A percentile compares a stretch with the other conserved stretches of the same genome.
Conservation (phyloP, 2,329 filamentous ascomycete genomes). For the Teratosphaeriaceae sp. region DNA sequence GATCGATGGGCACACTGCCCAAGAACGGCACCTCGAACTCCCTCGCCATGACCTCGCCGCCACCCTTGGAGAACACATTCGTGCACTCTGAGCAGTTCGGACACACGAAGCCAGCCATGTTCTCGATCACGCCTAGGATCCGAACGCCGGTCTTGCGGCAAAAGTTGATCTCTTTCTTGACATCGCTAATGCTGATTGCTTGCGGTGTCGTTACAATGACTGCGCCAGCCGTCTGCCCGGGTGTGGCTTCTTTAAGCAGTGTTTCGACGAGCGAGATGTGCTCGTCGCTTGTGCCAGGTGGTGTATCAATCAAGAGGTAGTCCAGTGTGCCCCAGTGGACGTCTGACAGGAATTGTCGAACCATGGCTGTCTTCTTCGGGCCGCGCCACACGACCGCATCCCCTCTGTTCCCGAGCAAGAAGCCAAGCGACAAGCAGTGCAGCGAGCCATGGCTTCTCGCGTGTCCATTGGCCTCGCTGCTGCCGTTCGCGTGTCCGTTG, state of each 20-base stretch:
- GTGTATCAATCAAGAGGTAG: slow-evolving; percentile 90
- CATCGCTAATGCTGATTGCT: slow-evolving; percentile 86
- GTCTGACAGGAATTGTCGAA: slow-evolving; percentile 88
- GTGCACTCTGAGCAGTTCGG: slow-evolving; percentile 73
- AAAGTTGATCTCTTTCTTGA: slow-evolving; percentile 92
- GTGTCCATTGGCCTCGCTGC: slow-evolving; percentile 7
- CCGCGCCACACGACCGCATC: slow-evolving; percentile 97
- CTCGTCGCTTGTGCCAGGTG: slow-evolving; percentile 92
- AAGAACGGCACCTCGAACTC: slow-evolving; percentile 81
- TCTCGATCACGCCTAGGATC: slow-evolving; percentile 87
- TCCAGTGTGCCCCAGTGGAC: slow-evolving; percentile 85
- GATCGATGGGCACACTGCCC: slow-evolving; percentile 84
- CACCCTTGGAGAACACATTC: slow-evolving; percentile 87
- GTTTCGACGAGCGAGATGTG: slow-evolving; percentile 91
- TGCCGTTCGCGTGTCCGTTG: not conserved
- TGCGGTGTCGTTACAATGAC: slow-evolving; percentile 96
- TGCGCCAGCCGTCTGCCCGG: slow-evolving; percentile 71
- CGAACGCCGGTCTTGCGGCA: slow-evolving; percentile 75
- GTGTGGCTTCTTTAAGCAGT: slow-evolving; percentile 32
- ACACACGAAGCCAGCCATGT: slow-evolving; percentile 92
- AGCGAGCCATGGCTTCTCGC: slow-evolving; percentile 47
- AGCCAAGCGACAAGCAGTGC: slow-evolving; percentile 87
- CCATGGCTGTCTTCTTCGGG: slow-evolving; percentile 98
- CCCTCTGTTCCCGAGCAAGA: slow-evolving; percentile 72
- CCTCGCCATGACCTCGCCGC: slow-evolving; percentile 79